A percentile compares a stretch with the other conserved stretches of the same genome.
Evolutionary conservation across 1,139 yeast genomes (phyloP).

Genomic region (Candida sanyaensis): DNA sequence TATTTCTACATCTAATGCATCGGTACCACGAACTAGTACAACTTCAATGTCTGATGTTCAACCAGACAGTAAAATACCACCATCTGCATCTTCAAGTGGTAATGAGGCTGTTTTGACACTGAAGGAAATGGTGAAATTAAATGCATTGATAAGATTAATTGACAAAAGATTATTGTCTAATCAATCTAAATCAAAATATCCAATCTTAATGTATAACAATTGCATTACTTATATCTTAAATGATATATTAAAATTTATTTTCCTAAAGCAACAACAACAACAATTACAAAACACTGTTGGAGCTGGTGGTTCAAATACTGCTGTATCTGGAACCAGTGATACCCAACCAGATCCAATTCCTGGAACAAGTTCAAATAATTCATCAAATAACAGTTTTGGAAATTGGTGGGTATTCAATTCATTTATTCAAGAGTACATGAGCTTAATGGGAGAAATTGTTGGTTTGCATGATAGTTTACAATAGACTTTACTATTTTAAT

Average conservation of each 20-base stretch:
- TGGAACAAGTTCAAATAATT: background rate
- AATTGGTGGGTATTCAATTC: conserved; percentile 49
- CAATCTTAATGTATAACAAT: conserved; percentile 36
- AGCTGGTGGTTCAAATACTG: background rate
- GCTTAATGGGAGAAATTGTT: conserved; percentile 41
- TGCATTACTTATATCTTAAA: conserved; percentile 38
- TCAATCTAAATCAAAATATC: conserved; percentile 36
- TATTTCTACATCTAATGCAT: conserved; percentile 1
- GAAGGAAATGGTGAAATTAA: conserved; percentile 26
- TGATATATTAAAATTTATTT: conserved; percentile 40
- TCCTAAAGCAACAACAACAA: conserved; percentile 37
- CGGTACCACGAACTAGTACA: conserved; percentile 2
- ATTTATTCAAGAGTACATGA: conserved; percentile 42
- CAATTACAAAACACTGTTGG: conserved; percentile 16
- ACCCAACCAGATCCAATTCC: background rate
- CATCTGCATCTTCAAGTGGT: conserved; percentile 1
- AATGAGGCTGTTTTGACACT: conserved; percentile 10
- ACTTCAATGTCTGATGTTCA: conserved; percentile 3
- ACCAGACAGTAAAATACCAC: background rate
- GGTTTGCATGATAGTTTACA: conserved; percentile 29
- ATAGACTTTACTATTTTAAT: background rate
- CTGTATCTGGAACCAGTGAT: background rate
- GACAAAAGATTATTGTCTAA: conserved; percentile 29
- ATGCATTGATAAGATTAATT: conserved; percentile 30
- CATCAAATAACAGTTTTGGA: conserved; percentile 28